These are phyloP conservation scores for Colletotrichum acutatum DNA, from an alignment of 2,329 filamentous ascomycete species.

Conservation along the genomic window DNA sequence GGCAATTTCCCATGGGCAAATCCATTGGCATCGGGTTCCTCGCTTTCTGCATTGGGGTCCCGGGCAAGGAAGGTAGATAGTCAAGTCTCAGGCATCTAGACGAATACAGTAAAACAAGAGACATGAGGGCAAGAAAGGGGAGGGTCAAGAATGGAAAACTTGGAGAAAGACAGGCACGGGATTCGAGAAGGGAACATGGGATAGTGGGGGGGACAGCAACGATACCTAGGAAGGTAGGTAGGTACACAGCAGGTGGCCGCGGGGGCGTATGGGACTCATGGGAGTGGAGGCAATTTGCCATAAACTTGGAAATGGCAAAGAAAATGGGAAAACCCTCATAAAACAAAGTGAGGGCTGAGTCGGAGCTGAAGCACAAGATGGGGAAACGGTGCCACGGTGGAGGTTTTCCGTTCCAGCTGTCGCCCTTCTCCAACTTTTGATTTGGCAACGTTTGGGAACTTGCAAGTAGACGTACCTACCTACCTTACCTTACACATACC, in stretches of 20 bases:
- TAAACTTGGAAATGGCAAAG: neutral
- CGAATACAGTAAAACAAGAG: neutral
- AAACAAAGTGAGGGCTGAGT: neutral
- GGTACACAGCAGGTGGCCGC: neutral
- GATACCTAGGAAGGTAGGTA: neutral
- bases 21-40: neutral
- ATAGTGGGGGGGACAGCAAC: neutral
- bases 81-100: neutral
- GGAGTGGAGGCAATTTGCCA: neutral
- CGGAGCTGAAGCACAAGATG: neutral
- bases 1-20: conserved; percentile 1
- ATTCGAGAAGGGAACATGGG: neutral
- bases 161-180: neutral
- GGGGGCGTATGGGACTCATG: too few species aligned
- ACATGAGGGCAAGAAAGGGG: neutral
- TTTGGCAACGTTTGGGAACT: too few species aligned
- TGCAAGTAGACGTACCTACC: too few species aligned
- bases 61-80: neutral
- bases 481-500: too few species aligned
- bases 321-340: neutral
- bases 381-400: neutral
- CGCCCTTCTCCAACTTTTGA: too few species aligned
- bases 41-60: neutral
- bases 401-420: neutral
- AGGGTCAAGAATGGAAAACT: conserved; percentile 1